Evolutionary conservation across 495 filamentous ascomycete genomes (phyloP).

Genomic region (Neurospora sp.): DNA sequence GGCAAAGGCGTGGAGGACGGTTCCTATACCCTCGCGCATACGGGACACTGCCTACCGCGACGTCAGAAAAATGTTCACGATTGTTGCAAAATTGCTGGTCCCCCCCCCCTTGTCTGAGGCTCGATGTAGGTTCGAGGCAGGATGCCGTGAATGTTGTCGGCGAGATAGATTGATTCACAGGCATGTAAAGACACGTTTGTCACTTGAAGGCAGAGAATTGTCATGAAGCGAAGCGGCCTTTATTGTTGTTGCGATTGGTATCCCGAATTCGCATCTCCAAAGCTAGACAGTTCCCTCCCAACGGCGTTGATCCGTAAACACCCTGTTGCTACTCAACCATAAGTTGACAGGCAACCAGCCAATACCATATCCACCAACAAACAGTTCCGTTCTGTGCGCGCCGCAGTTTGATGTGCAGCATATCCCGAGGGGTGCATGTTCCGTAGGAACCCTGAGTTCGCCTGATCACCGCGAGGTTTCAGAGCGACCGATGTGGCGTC

Average conservation of each 20-base stretch:
- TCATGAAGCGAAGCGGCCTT: neutral
- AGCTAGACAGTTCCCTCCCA: slow-evolving; percentile 14
- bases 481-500: slow-evolving; percentile 9
- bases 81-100: neutral
- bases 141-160: neutral
- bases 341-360: slow-evolving; percentile 20
- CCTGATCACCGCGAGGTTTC: slow-evolving; percentile 9
- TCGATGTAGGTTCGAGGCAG: slow-evolving; percentile 10
- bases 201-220: neutral
- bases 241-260: neutral
- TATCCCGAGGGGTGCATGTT: slow-evolving; percentile 4
- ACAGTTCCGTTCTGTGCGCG: slow-evolving; percentile 3
- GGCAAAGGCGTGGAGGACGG: neutral
- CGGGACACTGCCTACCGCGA: neutral
- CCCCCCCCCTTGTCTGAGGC: neutral
- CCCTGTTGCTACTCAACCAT: slow-evolving; percentile 16
- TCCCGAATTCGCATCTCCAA: slow-evolving; percentile 12
- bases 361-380: slow-evolving; percentile 16
- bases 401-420: neutral
- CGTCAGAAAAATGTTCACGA: neutral
- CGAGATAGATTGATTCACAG: neutral
- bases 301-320: slow-evolving; percentile 12
- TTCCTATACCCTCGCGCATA: neutral
- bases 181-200: neutral
- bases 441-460: slow-evolving; percentile 7